phyloP scores from a whole-genome alignment of 1,139 yeast species.

The Taiozyma onychis region DNA sequence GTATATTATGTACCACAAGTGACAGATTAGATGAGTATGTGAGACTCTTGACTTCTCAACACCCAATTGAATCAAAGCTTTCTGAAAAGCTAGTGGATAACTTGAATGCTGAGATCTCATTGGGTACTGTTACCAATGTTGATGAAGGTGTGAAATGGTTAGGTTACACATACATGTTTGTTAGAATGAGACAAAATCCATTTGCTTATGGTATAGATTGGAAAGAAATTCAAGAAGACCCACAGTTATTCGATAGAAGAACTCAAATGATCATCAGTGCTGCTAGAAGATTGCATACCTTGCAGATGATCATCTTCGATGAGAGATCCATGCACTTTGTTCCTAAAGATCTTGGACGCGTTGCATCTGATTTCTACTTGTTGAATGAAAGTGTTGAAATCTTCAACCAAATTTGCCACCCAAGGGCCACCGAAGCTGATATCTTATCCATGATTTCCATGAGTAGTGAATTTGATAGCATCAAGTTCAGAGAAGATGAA shows the following conservation, averaged over 20 bases:
- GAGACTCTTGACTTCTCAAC: slow-evolving; percentile 85
- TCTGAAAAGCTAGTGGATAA: slow-evolving; percentile 80
- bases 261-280: slow-evolving; percentile 72
- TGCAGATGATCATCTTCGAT: slow-evolving; percentile 93
- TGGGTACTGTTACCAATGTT: slow-evolving; percentile 91
- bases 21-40: slow-evolving; percentile 85
- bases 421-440: slow-evolving; percentile 89
- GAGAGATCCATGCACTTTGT: slow-evolving; percentile 76
- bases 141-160: slow-evolving; percentile 97
- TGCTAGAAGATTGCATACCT: slow-evolving; percentile 71
- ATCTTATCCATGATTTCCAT: slow-evolving; percentile 82
- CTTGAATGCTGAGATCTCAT: slow-evolving; percentile 89
- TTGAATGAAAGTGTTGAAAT: slow-evolving; percentile 82
- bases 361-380: slow-evolving; percentile 90
- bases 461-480: slow-evolving; percentile 92
- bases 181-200: slow-evolving; percentile 92
- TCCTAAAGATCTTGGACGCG: slow-evolving; percentile 86
- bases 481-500: slow-evolving; percentile 88
- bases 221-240: slow-evolving; percentile 81
- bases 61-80: slow-evolving; percentile 88
- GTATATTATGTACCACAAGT: slow-evolving; percentile 78
- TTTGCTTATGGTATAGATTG: slow-evolving; percentile 90
- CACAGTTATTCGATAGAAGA: slow-evolving; percentile 67
- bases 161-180: slow-evolving; percentile 92
- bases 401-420: slow-evolving; percentile 79